phyloP scores from a whole-genome alignment of 2,329 filamentous ascomycete genomes.

The Fonsecaea pedrosoi region DNA sequence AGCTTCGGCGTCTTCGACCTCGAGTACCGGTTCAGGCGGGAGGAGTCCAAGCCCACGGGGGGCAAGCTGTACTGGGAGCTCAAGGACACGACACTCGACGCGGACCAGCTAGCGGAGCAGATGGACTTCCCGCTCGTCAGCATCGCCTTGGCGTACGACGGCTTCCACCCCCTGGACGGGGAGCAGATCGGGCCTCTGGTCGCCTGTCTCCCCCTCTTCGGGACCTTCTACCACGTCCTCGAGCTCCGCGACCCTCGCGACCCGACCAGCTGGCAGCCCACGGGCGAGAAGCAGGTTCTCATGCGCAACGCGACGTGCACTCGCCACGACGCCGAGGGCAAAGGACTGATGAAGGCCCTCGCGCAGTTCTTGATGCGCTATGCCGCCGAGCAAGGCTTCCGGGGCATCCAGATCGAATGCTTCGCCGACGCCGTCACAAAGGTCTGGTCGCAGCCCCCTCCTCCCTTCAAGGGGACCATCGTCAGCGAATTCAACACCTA shows the following conservation, averaged over 20 bases:
- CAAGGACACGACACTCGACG: slow-evolving; percentile 18
- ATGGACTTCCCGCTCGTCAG: slow-evolving; percentile 52
- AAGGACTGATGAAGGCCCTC: slow-evolving; percentile 45
- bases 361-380: slow-evolving; percentile 49
- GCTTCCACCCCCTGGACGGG: slow-evolving; percentile 36
- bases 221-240: slow-evolving; percentile 28
- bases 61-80: slow-evolving; percentile 38
- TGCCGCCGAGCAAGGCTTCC: slow-evolving; percentile 44
- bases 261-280: slow-evolving; percentile 43
- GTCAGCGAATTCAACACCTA: slow-evolving; percentile 31
- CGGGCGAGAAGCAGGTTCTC: slow-evolving; percentile 43
- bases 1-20: slow-evolving; percentile 51
- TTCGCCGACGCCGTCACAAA: slow-evolving; percentile 37
- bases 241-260: slow-evolving; percentile 33
- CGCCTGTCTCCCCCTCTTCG: slow-evolving; percentile 27
- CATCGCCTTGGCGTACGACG: slow-evolving; percentile 48
- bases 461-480: slow-evolving; percentile 29
- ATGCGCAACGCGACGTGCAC: slow-evolving; percentile 49
- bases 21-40: slow-evolving; percentile 47
- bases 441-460: slow-evolving; percentile 36
- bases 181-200: slow-evolving; percentile 38
- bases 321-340: slow-evolving; percentile 46
- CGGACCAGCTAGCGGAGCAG: slow-evolving; percentile 36
- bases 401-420: slow-evolving; percentile 48
- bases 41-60: slow-evolving; percentile 41